Evolutionary conservation across 306 rosid genomes (phyloP).

Genomic region (Begonia fuchsioides): DNA sequence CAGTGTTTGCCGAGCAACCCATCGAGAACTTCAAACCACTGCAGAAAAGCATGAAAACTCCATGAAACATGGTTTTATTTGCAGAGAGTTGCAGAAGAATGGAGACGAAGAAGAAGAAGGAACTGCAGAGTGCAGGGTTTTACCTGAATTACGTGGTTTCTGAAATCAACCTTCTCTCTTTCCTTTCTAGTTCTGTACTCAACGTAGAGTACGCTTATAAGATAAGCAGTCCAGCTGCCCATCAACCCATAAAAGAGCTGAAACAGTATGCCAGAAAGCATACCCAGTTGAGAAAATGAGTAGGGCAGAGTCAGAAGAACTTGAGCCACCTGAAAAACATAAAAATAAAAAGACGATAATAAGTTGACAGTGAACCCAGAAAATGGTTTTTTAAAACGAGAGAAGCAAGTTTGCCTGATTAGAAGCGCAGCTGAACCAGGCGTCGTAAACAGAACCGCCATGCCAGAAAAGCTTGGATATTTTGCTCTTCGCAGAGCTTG

Average conservation of each 20-base stretch:
- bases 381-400: neutral
- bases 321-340: slow-evolving; percentile 78
- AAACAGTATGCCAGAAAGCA: slow-evolving; percentile 77
- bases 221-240: slow-evolving; percentile 99
- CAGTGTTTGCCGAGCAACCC: slow-evolving; percentile 85
- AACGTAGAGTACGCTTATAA: slow-evolving; percentile 75
- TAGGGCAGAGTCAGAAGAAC: slow-evolving; percentile 88
- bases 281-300: slow-evolving; percentile 90
- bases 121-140: neutral
- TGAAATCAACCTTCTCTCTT: slow-evolving; percentile 88
- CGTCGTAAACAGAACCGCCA: slow-evolving; percentile 96
- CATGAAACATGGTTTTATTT: neutral
- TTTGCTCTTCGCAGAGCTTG: slow-evolving; percentile 39
- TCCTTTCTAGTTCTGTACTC: slow-evolving; percentile 96
- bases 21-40: too few species aligned
- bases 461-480: slow-evolving; percentile 61
- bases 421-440: slow-evolving; percentile 96
- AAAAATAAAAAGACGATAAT: too few species aligned
- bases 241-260: slow-evolving; percentile 84
- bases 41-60: slow-evolving; percentile 2
- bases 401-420: slow-evolving; percentile 46
- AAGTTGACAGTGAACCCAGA: slow-evolving; percentile 6
- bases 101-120: neutral
- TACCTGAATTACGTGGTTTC: slow-evolving; percentile 92
- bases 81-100: too few species aligned